phyloP scores from a whole-genome alignment of 2,329 filamentous ascomycete genomes.

The Aspergillus novoparasiticus region DNA sequence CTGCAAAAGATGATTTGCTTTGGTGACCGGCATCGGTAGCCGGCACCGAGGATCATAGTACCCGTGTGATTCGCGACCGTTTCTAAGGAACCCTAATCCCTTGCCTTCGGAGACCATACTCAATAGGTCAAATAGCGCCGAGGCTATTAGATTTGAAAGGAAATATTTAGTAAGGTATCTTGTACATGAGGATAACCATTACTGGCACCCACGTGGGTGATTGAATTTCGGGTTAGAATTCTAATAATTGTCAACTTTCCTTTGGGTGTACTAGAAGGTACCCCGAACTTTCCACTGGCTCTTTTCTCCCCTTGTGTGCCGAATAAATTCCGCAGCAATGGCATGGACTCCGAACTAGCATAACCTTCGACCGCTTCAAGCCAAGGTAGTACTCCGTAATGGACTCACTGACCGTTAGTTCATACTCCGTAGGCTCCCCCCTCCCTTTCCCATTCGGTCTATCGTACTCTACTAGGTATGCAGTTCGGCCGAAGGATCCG shows the following conservation, averaged over 20 bases:
- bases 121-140: neutral
- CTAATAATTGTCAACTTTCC: neutral
- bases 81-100: neutral
- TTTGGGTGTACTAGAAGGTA: neutral
- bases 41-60: neutral
- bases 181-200: neutral
- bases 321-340: neutral
- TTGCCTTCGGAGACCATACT: constrained; percentile 1
- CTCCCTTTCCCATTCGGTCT: neutral
- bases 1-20: neutral
- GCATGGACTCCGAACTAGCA: neutral
- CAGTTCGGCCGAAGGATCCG: constrained; percentile 3
- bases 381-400: neutral
- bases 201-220: constrained; percentile 2
- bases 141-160: neutral
- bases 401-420: neutral
- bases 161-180: neutral
- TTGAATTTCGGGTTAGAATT: neutral
- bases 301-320: neutral
- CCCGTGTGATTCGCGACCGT: neutral
- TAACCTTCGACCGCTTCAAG: neutral
- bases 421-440: neutral
- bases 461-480: neutral
- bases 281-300: neutral
- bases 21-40: neutral